Evolutionary conservation across 2,329 filamentous ascomycete genomes (phyloP), one percentile per base, ranked within the genome.

Genomic region (Rutstroemia sydowiana): DNA sequence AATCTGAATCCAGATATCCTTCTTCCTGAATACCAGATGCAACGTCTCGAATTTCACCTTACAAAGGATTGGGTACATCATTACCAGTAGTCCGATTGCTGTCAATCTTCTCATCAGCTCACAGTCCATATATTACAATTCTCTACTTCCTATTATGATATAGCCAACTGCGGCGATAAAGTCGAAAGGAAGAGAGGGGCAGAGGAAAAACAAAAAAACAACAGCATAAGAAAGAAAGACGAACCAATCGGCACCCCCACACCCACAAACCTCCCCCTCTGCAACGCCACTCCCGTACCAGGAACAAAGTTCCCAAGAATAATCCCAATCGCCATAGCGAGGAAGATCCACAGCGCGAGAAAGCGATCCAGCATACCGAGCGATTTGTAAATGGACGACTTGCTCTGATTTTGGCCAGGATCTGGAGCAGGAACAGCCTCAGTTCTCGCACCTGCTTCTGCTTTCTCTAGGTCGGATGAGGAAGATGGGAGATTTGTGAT

Each of bases 61-160:
- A 75, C 88, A 95, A 0, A 95, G 73, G 54, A 95, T 95, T 0
- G 89, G 90, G 63, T 93, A 95, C 88, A 95, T 95, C 88, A 95
- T 95, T 39, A 95, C 82, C 1, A 95, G 75, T 1, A 95, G 71
- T 0, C 89, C 88, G 44, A 95, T 72, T 0, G 88, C 88, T 87
- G 7, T 53, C 40, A 40, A 41, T 23, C 9, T 6, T 2, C 9
- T n/a, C 7, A 26, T 5, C 11, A 43, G 13, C 9, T 9, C 4
- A 23, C 14, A 13, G 6, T 13, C 3, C 37, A 20, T 18, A 16
- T 7, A 44, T 7, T 26, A 13, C 28, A 34, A 34, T 10, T 10
- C 13, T 34, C 32, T 3, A 18, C 23, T 16, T 13, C 18, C n/a
- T n/a, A n/a, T n/a, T n/a, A n/a, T n/a, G n/a, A n/a, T n/a, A n/a